phyloP scores from a whole-genome alignment of 164 flowering plant genomes.

The Magnolia sinica region DNA sequence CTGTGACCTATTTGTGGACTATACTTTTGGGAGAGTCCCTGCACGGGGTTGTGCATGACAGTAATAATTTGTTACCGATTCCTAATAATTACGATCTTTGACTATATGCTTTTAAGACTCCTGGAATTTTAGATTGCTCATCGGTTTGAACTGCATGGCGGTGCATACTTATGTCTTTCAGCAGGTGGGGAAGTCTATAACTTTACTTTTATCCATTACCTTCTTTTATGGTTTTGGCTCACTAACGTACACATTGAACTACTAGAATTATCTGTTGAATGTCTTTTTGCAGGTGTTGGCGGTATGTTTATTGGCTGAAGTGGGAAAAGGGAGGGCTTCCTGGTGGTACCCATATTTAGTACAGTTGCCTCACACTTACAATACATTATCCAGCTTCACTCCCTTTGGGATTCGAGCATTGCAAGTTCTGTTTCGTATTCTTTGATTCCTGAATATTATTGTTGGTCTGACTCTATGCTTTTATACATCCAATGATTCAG shows the following conservation, averaged over 20 bases:
- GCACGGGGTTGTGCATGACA: no score
- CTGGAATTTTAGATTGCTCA: background rate
- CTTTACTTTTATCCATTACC: background rate
- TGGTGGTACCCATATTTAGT: slow-evolving; percentile 70
- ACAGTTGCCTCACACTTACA: slow-evolving; percentile 64
- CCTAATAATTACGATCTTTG: no score
- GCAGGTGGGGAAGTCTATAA: background rate
- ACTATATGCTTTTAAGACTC: no score
- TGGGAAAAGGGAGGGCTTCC: slow-evolving; percentile 69
- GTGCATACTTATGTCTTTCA: background rate
- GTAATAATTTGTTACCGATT: no score
- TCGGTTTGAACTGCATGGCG: background rate
- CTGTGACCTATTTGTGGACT: background rate
- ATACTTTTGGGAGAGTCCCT: background rate
- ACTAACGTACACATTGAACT: background rate
- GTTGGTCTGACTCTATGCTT: background rate
- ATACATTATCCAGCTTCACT: slow-evolving; percentile 52
- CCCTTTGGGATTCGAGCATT: slow-evolving; percentile 66
- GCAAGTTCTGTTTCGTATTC: slow-evolving; percentile 53
- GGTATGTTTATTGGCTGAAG: slow-evolving; percentile 67
- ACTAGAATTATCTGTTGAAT: background rate
- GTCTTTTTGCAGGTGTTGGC: slow-evolving; percentile 50
- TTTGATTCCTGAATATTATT: background rate
- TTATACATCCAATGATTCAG: background rate
- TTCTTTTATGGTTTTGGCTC: background rate